phyloP scores from a whole-genome alignment of 352 stramenopile species.

The Phytophthora tubulina region DNA sequence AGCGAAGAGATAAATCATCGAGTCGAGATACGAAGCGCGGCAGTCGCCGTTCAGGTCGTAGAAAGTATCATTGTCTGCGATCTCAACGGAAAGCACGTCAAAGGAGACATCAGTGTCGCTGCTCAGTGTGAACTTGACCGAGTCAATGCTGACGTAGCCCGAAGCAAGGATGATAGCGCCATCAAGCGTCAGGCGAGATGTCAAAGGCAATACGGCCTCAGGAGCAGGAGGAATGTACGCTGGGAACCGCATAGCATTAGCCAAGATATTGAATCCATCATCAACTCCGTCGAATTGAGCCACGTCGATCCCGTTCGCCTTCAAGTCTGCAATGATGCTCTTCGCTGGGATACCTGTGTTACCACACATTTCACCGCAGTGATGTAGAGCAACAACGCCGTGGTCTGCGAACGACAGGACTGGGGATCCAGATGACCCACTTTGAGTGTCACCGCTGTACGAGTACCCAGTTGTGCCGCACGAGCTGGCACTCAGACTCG shows the following conservation, averaged over 20 bases:
- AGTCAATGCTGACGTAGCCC: conserved; percentile 55
- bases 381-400: conserved; percentile 74
- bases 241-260: conserved; percentile 54
- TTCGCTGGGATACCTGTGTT: conserved; percentile 67
- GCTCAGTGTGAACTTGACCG: conserved; percentile 55
- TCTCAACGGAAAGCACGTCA: conserved; percentile 70
- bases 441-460: conserved; percentile 76
- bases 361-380: conserved; percentile 66
- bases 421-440: conserved; percentile 68
- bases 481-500: conserved; percentile 41
- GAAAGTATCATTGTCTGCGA: conserved; percentile 64
- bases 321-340: conserved; percentile 57
- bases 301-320: conserved; percentile 39
- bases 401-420: conserved; percentile 62
- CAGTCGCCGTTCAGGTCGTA: conserved; percentile 77
- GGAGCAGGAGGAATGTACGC: conserved; percentile 41
- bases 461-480: conserved; percentile 54
- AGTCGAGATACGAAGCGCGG: conserved; percentile 62
- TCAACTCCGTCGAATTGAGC: conserved; percentile 52
- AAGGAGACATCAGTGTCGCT: conserved; percentile 58
- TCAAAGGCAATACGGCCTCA: conserved; percentile 24
- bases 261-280: conserved; percentile 16
- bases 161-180: conserved; percentile 46
- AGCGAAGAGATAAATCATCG: conserved; percentile 67
- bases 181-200: conserved; percentile 31